Evolutionary conservation across 805 yeast species (phyloP), one percentile per base, ranked within the genome.

Genomic region (Alloascoidea africana): DNA sequence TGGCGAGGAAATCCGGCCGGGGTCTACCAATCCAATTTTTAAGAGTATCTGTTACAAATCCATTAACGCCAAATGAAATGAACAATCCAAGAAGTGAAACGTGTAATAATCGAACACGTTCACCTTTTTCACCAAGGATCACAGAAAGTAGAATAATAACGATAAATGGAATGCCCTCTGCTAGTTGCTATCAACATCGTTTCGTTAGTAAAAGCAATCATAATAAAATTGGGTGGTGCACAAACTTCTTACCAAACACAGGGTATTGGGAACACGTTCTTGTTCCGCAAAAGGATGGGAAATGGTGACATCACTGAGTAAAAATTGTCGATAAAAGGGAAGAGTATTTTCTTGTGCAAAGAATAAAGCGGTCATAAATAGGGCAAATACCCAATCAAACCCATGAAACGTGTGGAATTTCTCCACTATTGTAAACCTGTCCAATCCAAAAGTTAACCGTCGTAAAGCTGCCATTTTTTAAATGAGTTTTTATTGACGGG

Each of bases 1-100:
- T 68, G 4, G 86, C 83, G 38, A 89, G 57, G 52, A 87, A 83
- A 56, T 89, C 98, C 0, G 98, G 98, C 42, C 98, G 66, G 43
- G 79, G 83, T 51, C 96, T 70, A 3, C 96, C 96, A 39, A 89
- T 72, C 73, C 82, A 74, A 51, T 79, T 75, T 59, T 89, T 89
- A 42, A 84, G 53, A 13, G 76, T 60, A 49, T 84, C 84, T 2
- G 94, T 83, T 37, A 80, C 49, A 18, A 78, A 60, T 33, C 73
- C 65, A 18, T 82, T 73, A 11, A 76, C 56, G 14, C 73, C 63
- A 40, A 80, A 60, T 0, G 86, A 65, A 1, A 83, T 56, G 5
- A 61, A 53, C 17, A 83, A 62, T 1, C 95, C 95, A 16, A 87
- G 45, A 0, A 76, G 42, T 0, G 93, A 73, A 14, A 78, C 58